Percentiles rank a stretch among this genome's conserved stretches.
Evolutionary conservation across 2,329 filamentous ascomycete genomes (phyloP).

Genomic region (Talaromyces albobiverticillius): DNA sequence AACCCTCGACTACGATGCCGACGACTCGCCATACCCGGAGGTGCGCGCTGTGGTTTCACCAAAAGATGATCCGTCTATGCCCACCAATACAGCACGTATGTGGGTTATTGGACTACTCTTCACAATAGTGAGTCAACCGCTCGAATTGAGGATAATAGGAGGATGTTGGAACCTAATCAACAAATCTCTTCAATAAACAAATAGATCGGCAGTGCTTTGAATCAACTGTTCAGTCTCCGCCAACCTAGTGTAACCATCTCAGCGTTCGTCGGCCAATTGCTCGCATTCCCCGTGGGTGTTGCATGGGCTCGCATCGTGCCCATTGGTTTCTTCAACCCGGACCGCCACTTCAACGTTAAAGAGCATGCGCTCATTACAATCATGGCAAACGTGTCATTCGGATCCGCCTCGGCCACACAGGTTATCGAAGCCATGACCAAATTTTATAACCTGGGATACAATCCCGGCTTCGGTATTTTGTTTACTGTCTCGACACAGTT

Average conservation of each 20-base stretch:
- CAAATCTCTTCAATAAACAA: background rate
- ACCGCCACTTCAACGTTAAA: constrained; percentile 38
- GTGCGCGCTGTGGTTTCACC: constrained; percentile 36
- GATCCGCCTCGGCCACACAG: constrained; percentile 40
- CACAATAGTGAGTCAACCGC: constrained; percentile 28
- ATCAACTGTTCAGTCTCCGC: constrained; percentile 39
- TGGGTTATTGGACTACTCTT: constrained; percentile 38
- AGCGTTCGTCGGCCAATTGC: constrained; percentile 39
- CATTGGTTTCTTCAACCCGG: constrained; percentile 43
- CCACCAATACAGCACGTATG: constrained; percentile 35
- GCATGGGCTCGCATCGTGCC: constrained; percentile 37
- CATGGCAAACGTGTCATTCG: constrained; percentile 48
- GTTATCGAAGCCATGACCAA: constrained; percentile 38
- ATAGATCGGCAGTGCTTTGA: constrained; percentile 35
- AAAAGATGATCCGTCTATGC: constrained; percentile 29
- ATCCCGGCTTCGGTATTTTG: constrained; percentile 59
- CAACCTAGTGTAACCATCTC: constrained; percentile 40
- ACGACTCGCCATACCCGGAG: constrained; percentile 38
- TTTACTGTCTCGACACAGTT: constrained; percentile 60
- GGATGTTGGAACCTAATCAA: background rate
- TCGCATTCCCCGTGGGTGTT: constrained; percentile 45
- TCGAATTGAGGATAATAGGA: background rate
- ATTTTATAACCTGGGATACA: constrained; percentile 58
- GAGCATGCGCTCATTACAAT: constrained; percentile 46
- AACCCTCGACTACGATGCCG: constrained; percentile 33